A percentile compares a stretch with the other conserved stretches of the same genome.
phyloP scores from a whole-genome alignment of 495 filamentous ascomycete genomes.

The Penicillium coprophilum region DNA sequence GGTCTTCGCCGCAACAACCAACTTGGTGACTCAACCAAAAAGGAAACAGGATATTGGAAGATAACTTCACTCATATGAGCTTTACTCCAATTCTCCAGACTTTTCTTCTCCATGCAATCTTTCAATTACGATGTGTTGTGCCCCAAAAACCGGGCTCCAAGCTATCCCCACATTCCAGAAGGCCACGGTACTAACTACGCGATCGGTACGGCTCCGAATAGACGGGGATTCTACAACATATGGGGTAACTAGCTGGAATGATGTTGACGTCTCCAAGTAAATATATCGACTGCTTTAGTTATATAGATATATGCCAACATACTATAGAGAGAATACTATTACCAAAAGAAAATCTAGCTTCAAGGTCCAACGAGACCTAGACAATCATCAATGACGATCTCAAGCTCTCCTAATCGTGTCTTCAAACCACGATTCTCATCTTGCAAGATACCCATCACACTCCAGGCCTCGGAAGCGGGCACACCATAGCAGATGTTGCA shows the following conservation, averaged over 20 bases:
- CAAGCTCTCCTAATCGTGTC: constrained; percentile 62
- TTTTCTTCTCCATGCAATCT: not conserved
- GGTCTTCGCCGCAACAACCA: constrained; percentile 34
- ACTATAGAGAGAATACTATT: constrained; percentile 15
- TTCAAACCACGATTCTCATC: constrained; percentile 74
- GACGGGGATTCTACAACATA: too few relatives aligned
- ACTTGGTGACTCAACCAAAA: constrained; percentile 17
- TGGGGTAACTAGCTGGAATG: not conserved
- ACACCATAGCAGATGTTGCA: constrained; percentile 63
- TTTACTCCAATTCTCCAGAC: constrained; percentile 4
- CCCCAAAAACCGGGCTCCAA: not conserved
- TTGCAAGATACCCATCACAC: constrained; percentile 65
- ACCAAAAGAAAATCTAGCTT: constrained; percentile 8
- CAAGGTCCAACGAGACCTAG: constrained; percentile 60
- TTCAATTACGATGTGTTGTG: constrained; percentile 1
- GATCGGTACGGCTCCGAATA: not conserved
- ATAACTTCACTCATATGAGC: not conserved
- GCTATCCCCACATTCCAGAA: constrained; percentile 17
- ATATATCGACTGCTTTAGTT: constrained; percentile 1
- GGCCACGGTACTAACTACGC: constrained; percentile 14
- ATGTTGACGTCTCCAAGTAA: not conserved
- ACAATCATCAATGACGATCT: constrained; percentile 68
- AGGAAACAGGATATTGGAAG: not conserved
- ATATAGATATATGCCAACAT: constrained; percentile 6
- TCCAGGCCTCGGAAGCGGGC: constrained; percentile 66